These are phyloP conservation scores for Zelopaecilomyces penicillatus DNA, from an alignment of 2,329 filamentous ascomycete species.

Conservation along the genomic window DNA sequence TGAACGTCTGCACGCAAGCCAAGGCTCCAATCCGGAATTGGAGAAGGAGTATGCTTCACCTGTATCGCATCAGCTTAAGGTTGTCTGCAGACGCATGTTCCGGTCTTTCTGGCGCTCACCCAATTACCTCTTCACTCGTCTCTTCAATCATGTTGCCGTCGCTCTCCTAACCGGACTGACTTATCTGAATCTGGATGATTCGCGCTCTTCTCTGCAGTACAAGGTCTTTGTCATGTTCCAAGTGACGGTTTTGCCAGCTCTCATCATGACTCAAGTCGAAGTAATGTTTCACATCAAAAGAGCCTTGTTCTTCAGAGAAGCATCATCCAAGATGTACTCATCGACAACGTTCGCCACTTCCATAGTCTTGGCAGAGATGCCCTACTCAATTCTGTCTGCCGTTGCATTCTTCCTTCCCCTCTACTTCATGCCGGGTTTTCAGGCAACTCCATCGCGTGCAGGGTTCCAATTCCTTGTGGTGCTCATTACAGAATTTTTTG, in stretches of 20 bases:
- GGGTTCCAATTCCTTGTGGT: constrained; percentile 86
- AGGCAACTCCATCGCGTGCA: constrained; percentile 52
- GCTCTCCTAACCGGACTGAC: constrained; percentile 71
- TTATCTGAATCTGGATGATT: constrained; percentile 70
- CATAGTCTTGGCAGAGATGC: constrained; percentile 76
- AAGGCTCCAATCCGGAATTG: constrained; percentile 38
- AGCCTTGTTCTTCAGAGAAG: constrained; percentile 78
- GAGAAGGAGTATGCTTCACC: constrained; percentile 80
- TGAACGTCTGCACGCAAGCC: constrained; percentile 37
- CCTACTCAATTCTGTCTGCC: constrained; percentile 73
- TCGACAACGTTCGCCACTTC: constrained; percentile 68
- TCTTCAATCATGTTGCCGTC: constrained; percentile 78
- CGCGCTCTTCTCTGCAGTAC: constrained; percentile 70
- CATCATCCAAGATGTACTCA: constrained; percentile 78
- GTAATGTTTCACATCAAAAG: constrained; percentile 70
- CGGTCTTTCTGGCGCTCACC: constrained; percentile 76
- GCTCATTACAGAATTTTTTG: constrained; percentile 75
- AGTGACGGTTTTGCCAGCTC: constrained; percentile 71
- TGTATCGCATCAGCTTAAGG: constrained; percentile 65
- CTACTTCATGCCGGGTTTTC: constrained; percentile 77
- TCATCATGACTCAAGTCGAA: constrained; percentile 78
- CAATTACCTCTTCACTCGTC: constrained; percentile 80
- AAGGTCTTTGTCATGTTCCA: constrained; percentile 88
- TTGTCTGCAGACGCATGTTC: constrained; percentile 66
- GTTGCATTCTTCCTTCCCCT: constrained; percentile 73